These are phyloP conservation scores for Coemansia pectinata DNA, from an alignment of 192 early-diverging fungal genomes.

Conservation along the genomic window DNA sequence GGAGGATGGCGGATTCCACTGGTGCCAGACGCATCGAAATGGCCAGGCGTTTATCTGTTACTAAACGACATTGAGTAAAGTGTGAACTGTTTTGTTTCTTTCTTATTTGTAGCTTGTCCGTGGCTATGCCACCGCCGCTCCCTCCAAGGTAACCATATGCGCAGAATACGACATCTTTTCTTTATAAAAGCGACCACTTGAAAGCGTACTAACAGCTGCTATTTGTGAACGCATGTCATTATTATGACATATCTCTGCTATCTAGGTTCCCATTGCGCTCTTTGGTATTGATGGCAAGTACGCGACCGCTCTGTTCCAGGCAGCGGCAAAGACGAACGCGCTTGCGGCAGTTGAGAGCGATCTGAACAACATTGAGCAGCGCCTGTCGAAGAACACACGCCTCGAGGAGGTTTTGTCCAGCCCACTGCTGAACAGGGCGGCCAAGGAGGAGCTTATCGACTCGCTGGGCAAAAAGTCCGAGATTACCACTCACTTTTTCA, in stretches of 20 bases:
- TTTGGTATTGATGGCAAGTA: slow-evolving; percentile 97
- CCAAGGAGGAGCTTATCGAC: slow-evolving; percentile 73
- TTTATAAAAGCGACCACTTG: neutral
- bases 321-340: slow-evolving; percentile 79
- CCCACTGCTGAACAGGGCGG: slow-evolving; percentile 78
- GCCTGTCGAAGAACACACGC: slow-evolving; percentile 72
- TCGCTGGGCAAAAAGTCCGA: slow-evolving; percentile 69
- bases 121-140: slow-evolving; percentile 59
- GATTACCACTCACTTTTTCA: slow-evolving; percentile 91
- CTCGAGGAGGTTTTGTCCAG: slow-evolving; percentile 77
- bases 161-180: neutral
- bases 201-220: neutral
- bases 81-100: neutral
- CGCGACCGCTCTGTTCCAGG: slow-evolving; percentile 94
- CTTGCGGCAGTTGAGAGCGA: slow-evolving; percentile 86
- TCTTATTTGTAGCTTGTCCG: slow-evolving; percentile 56
- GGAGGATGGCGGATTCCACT: neutral
- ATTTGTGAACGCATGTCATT: neutral
- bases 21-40: neutral
- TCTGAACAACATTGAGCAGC: slow-evolving; percentile 64
- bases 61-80: neutral
- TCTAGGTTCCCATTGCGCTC: slow-evolving; percentile 77
- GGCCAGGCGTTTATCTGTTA: neutral
- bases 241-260: neutral
- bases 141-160: slow-evolving; percentile 51